Evolutionary conservation across 768 basidiomycete genomes (phyloP).

Genomic region (Pholiota conissans): DNA sequence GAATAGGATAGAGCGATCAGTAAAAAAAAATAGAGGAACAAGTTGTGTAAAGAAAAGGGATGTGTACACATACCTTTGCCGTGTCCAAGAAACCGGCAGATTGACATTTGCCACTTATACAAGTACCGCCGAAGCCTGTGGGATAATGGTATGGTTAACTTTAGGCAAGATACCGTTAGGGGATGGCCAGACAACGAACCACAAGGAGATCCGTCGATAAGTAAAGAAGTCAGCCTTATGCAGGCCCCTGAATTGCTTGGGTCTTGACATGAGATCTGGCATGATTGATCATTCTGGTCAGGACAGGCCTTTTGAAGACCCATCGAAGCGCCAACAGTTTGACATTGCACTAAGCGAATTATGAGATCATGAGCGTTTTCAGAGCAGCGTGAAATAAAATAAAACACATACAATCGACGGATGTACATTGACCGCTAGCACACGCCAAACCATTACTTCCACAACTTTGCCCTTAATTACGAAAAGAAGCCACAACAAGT

Average conservation of each 20-base stretch:
- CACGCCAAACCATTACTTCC: slow-evolving; percentile 65
- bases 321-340: slow-evolving; percentile 70
- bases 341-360: slow-evolving; percentile 64
- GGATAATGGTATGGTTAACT: slow-evolving; percentile 1
- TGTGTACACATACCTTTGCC: slow-evolving; percentile 47
- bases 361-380: slow-evolving; percentile 10
- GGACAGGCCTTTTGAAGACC: slow-evolving; percentile 68
- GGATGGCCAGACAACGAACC: slow-evolving; percentile 42
- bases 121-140: slow-evolving; percentile 71
- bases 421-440: slow-evolving; percentile 80
- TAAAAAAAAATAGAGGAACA: not conserved
- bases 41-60: slow-evolving; percentile 6
- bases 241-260: slow-evolving; percentile 62
- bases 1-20: slow-evolving; percentile 11
- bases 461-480: slow-evolving; percentile 57
- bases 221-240: slow-evolving; percentile 64
- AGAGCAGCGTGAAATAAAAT: slow-evolving; percentile 7
- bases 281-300: slow-evolving; percentile 58
- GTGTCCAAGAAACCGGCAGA: slow-evolving; percentile 57
- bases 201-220: slow-evolving; percentile 84
- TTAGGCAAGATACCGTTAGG: slow-evolving; percentile 3
- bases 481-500: slow-evolving; percentile 5
- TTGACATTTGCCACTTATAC: slow-evolving; percentile 60
- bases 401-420: slow-evolving; percentile 53
- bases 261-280: slow-evolving; percentile 81